A percentile compares a stretch with the other conserved stretches of the same genome.
phyloP scores from a whole-genome alignment of 2,329 filamentous ascomycete species.

The Dichotomopilus funicola region DNA sequence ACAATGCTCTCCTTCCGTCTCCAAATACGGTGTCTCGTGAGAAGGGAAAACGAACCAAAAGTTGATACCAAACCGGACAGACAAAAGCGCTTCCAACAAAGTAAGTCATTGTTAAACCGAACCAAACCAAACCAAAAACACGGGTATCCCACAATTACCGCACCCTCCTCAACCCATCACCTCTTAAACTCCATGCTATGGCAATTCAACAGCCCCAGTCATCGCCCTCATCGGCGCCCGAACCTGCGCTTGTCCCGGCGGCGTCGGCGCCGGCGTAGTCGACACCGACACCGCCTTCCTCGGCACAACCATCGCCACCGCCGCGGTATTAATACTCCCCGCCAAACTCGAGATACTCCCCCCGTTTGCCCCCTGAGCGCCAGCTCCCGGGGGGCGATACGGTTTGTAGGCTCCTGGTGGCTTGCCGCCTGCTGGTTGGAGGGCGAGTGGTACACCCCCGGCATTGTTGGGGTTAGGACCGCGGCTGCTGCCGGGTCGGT shows the following conservation, averaged over 20 bases:
- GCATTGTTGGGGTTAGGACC: not conserved
- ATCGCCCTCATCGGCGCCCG: not conserved
- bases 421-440: conserved; percentile 6
- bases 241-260: not conserved
- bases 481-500: not conserved
- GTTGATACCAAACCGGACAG: no score
- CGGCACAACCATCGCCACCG: not conserved
- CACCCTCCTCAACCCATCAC: not conserved
- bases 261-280: not conserved
- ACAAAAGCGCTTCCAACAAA: not conserved
- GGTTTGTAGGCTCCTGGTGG: not conserved
- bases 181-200: not conserved
- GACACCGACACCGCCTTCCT: not conserved
- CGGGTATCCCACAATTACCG: no score
- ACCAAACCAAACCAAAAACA: no score
- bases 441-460: conserved; percentile 10
- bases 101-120: no score
- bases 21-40: no score
- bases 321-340: not conserved
- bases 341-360: not conserved
- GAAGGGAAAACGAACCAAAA: no score
- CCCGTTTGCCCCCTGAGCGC: not conserved
- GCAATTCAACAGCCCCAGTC: conserved; percentile 2
- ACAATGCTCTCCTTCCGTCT: no score
- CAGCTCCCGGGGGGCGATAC: conserved; percentile 6